A percentile compares a stretch with the other conserved stretches of the same genome.
Evolutionary conservation across 2,329 filamentous ascomycete species (phyloP).

Genomic region (Cyphellophora attinorum): DNA sequence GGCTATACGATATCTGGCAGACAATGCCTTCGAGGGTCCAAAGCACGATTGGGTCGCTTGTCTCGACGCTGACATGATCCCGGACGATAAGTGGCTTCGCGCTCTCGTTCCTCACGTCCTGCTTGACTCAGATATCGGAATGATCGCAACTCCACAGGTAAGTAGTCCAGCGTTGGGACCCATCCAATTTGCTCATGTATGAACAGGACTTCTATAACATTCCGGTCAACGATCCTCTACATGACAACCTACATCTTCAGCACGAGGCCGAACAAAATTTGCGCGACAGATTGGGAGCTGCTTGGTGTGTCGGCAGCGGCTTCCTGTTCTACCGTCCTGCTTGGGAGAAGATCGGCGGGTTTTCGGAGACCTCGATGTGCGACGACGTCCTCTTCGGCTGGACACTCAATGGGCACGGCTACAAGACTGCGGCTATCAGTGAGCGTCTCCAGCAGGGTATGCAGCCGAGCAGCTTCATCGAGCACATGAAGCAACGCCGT

Average conservation of each 20-base stretch:
- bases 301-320: slow-evolving; percentile 22
- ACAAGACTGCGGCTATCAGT: slow-evolving; percentile 18
- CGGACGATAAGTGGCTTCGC: slow-evolving; percentile 25
- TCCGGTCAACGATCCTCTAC: slow-evolving; percentile 18
- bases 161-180: not conserved
- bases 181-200: not conserved
- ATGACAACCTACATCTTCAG: slow-evolving; percentile 22
- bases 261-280: slow-evolving; percentile 24
- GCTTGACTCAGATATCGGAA: slow-evolving; percentile 18
- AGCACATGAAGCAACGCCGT: slow-evolving; percentile 28
- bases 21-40: not conserved
- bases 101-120: slow-evolving; percentile 27
- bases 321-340: slow-evolving; percentile 19
- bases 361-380: slow-evolving; percentile 19
- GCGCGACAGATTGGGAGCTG: slow-evolving; percentile 18
- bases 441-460: slow-evolving; percentile 19
- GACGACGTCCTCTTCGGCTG: slow-evolving; percentile 21
- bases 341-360: slow-evolving; percentile 19
- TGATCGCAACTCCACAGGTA: slow-evolving; percentile 24
- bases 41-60: slow-evolving; percentile 18
- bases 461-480: slow-evolving; percentile 25
- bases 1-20: slow-evolving; percentile 35
- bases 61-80: slow-evolving; percentile 55
- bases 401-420: slow-evolving; percentile 18
- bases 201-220: slow-evolving; percentile 21